Evolutionary conservation across 768 basidiomycete genomes (phyloP), one percentile per base, ranked within the genome.

Genomic region (Paxillus rubicundulus): DNA sequence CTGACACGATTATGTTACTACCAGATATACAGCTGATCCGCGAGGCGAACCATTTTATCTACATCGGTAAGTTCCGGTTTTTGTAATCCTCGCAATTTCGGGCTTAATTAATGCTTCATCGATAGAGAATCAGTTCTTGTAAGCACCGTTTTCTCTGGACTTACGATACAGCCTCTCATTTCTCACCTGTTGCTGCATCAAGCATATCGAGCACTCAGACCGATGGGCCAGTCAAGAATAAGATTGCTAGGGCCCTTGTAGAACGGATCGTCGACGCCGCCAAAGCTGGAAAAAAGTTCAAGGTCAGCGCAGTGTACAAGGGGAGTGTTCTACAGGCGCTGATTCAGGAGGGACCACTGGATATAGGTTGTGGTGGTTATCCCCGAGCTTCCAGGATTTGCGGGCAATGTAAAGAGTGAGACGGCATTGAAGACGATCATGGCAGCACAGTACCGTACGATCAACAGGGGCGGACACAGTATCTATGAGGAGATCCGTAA

Each of bases 331-430:
- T 27, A 21, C 33, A 50, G 28, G 18, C 21, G 20, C 48, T 50
- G 10, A 52, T 41, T n/a, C 18, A n/a, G 18, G 10, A 45, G 45
- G 38, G 21, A 24, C 14, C 18, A 7, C 13, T 45, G 10, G 18
- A 27, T 41, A 2, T 58, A 93, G 89, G 89, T 97, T 47, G 75
- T 96, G 45, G 81, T 98, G 13, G 72, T 87, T 17, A 87, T 98
- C 47, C 96, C 95, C 0, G 94, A 96, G 65, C 78, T 97, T 2
- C 95, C 95, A 13, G 94, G 87, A 1, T 97, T 98, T 68, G 77
- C 92, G 1, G 88, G 95, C 2, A 83, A 92, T 65, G 77, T 97
- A 66, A 88, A 85, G 73, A 73, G 70, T 43, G 84, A 82, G 53
- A 65, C 69, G 0, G 71, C 85, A 1, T 60, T 92, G 50, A 85